These are phyloP conservation scores for Yamadazyma sp. DNA, from an alignment of 1,139 yeast species.

Conservation along the genomic window DNA sequence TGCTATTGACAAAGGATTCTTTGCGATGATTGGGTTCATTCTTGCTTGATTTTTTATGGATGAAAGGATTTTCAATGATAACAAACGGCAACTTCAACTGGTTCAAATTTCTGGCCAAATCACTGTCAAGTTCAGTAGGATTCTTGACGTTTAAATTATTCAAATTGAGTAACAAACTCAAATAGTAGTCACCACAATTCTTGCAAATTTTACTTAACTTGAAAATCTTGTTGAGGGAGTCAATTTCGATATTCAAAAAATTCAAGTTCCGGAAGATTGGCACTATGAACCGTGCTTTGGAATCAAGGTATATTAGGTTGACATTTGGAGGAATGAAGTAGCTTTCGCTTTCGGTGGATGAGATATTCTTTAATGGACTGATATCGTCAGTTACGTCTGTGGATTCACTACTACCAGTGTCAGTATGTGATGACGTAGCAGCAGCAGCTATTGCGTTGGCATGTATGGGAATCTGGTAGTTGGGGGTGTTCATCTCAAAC, in stretches of 20 bases:
- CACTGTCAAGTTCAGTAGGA: neutral
- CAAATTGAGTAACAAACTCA: conserved; percentile 27
- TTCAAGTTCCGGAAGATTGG: conserved; percentile 31
- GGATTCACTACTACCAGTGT: neutral
- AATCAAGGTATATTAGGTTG: conserved; percentile 29
- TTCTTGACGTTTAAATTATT: conserved; percentile 17
- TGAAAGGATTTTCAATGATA: conserved; percentile 41
- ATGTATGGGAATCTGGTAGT: conserved; percentile 2
- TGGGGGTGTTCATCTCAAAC: conserved; percentile 14
- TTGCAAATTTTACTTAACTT: conserved; percentile 39
- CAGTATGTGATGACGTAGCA: too few species aligned
- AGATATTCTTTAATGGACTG: neutral
- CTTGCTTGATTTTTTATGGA: conserved; percentile 12
- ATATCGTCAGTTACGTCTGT: conserved; percentile 2
- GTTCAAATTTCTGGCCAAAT: conserved; percentile 4
- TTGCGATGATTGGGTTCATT: conserved; percentile 8
- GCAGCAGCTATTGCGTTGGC: neutral
- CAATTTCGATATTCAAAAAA: conserved; percentile 6
- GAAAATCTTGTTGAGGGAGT: conserved; percentile 17
- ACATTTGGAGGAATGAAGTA: neutral
- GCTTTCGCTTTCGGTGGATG: neutral
- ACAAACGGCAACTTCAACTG: conserved; percentile 26
- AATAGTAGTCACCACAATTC: conserved; percentile 36
- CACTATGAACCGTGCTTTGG: conserved; percentile 36
- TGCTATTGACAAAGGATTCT: conserved; percentile 13